Evolutionary conservation across 2,329 filamentous ascomycete genomes (phyloP), one percentile per base, ranked within the genome.

Genomic region (Colletotrichum sp.): DNA sequence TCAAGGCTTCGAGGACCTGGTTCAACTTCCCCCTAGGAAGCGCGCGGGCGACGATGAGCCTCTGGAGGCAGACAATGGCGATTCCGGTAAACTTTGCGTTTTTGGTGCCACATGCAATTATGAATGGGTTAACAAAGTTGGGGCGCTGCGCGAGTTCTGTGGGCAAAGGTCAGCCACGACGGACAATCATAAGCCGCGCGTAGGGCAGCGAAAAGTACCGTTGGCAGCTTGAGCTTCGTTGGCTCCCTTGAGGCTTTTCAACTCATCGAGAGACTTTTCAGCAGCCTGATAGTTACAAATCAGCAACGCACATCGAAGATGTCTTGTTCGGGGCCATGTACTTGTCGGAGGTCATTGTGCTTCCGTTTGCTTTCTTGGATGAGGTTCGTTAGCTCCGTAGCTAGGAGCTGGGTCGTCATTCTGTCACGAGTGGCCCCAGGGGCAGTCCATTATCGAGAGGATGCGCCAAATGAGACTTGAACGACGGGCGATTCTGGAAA

Each of bases 301-400:
- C 5, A 29, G 62, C 79, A 19, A n/a, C 22, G 25, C 36, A 49
- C 39, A 49, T 13, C 9, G 9, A 5, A 16, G 4, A 52, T 8
- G 9, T 25, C 16, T 44, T 30, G n/a, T 27, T 19, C 39, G 61
- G 16, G 66, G 27, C 19, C 39, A 85, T 90, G 81, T 86, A 94
- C 94, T 90, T 94, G 95, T 88, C 95, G 93, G 69, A 99, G 89
- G 81, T 99, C 97, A 80, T 94, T 92, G 85, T 98, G 94, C 86
- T 98, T 99, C 82, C 96, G 92, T 87, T 98, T 99, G 83, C 96
- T 97, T 88, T 99, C 97, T 85, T 98, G 95, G 81, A 98, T 94
- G 84, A 98, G 92, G 87, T 95, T 98, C 82, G 94, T 92, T 84
- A 98, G 92, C 90, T 98, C 96, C 75, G 95, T 93, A 82, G 93